Evolutionary conservation across 352 stramenopile species (phyloP), one percentile per base, ranked within the genome.

Genomic region (Hyaloperonospora brassicae): DNA sequence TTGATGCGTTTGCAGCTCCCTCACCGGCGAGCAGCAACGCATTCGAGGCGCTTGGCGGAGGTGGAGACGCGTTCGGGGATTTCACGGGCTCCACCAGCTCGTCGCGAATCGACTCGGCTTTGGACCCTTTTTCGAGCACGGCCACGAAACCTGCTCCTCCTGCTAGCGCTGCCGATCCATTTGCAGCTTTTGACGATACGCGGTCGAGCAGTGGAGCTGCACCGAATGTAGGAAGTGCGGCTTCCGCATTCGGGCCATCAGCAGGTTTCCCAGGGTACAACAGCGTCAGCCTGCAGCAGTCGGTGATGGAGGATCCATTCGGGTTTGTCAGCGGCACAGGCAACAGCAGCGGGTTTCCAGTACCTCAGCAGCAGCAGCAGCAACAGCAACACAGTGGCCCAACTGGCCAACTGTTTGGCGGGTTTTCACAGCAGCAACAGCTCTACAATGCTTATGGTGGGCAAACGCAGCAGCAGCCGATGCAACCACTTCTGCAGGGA

Each of bases 121-220:
- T 75, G 24, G 65, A 70, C 39, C 55, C 57, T 30, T 73, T 73
- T 36, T 47, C 52, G 22, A 64, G 21, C 45, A 50, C 40, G 17
- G n/a, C 35, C 5, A 55, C 64, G 8, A 55, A 63, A 22, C 35
- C 58, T 57, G 35, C 42, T 40, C 24, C 55, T 30, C 14, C 51
- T 42, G 21, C 38, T 38, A 31, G 23, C 40, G 24, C 58, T n/a
- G 61, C 60, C 23, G 72, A 90, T 56, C 76, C 70, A 35, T 90
- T 90, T 57, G 59, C 73, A 23, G 81, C 79, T 36, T 91, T 91
- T 50, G 75, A 87, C 47, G 61, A 43, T 13, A 68, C 86, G 35
- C 72, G 72, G 35, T 51, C 46, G 11, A 70, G 25, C 22, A 42
- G 34, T 44, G 21, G 21, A 51, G 25, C 49, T 27, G 40, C 35